A percentile compares a stretch with the other conserved stretches of the same genome.
phyloP scores from a whole-genome alignment of 2,329 filamentous ascomycete genomes.

The Cryoendolithus antarcticus region DNA sequence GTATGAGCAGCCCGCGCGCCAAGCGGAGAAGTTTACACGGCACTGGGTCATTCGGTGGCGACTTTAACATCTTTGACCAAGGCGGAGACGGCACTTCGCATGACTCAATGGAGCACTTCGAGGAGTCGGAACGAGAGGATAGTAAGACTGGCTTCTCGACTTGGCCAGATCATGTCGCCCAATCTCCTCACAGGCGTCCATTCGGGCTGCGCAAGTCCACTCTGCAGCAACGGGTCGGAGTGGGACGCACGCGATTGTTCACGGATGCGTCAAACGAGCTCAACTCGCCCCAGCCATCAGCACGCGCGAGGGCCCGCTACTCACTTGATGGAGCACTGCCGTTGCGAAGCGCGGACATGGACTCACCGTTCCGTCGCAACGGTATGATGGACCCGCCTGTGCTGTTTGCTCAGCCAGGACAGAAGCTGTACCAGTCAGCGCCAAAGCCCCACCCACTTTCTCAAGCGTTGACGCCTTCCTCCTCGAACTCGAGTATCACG shows the following conservation, averaged over 20 bases:
- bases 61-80: slow-evolving; percentile 68
- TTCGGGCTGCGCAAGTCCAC: slow-evolving; percentile 63
- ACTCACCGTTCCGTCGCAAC: slow-evolving; percentile 42
- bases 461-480: slow-evolving; percentile 74
- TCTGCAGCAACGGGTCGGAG: slow-evolving; percentile 59
- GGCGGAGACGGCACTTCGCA: slow-evolving; percentile 20
- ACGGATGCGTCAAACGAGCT: slow-evolving; percentile 19
- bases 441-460: slow-evolving; percentile 66
- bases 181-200: slow-evolving; percentile 22
- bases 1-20: slow-evolving; percentile 71
- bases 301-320: slow-evolving; percentile 46
- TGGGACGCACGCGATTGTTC: slow-evolving; percentile 26
- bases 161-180: slow-evolving; percentile 2
- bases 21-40: slow-evolving; percentile 70
- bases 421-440: slow-evolving; percentile 24
- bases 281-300: slow-evolving; percentile 15
- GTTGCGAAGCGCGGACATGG: slow-evolving; percentile 52
- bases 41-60: slow-evolving; percentile 47
- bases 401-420: slow-evolving; percentile 20
- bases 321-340: slow-evolving; percentile 69
- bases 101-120: slow-evolving; percentile 12
- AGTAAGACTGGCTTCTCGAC: slow-evolving; percentile 21
- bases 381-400: slow-evolving; percentile 53
- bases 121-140: slow-evolving; percentile 20
- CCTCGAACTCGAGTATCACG: slow-evolving; percentile 63